A percentile compares a stretch with the other conserved stretches of the same genome.
phyloP scores from a whole-genome alignment of 768 basidiomycete genomes.

The Podaxis sp. region DNA sequence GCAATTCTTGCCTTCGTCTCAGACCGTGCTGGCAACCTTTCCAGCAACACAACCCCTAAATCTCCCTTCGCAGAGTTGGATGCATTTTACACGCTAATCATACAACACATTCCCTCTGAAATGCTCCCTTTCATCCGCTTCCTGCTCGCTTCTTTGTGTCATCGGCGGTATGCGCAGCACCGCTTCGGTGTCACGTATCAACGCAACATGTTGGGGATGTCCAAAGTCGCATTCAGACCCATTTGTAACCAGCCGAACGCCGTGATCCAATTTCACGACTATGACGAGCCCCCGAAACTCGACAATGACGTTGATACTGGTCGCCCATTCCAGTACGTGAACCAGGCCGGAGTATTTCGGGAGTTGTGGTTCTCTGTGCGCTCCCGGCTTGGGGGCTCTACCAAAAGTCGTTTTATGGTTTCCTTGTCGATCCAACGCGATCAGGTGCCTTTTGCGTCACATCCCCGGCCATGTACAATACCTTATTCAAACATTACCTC shows the following conservation, averaged over 20 bases:
- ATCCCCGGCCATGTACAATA: background rate
- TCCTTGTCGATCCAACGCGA: background rate
- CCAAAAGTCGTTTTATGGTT: conserved; percentile 7
- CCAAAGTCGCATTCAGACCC: background rate
- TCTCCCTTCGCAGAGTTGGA: conserved; percentile 17
- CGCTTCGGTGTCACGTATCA: background rate
- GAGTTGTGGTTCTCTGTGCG: background rate
- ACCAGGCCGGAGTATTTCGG: too few species aligned
- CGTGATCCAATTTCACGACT: background rate
- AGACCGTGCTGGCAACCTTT: too few species aligned
- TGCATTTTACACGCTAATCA: conserved; percentile 16
- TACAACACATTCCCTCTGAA: conserved; percentile 20
- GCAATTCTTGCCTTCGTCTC: background rate
- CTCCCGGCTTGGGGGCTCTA: background rate
- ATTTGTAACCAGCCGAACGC: background rate
- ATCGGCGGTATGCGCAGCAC: background rate
- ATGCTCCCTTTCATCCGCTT: conserved; percentile 33
- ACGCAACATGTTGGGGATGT: background rate
- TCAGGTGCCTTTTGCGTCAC: background rate
- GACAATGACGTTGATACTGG: background rate
- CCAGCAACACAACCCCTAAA: background rate
- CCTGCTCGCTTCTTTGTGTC: conserved; percentile 15
- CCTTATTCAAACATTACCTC: background rate
- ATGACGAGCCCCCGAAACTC: background rate
- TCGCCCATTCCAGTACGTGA: background rate